Base-by-base conservation (phyloP, 2,329 filamentous ascomycete genomes). In the Dissoconium aciculare region DNA sequence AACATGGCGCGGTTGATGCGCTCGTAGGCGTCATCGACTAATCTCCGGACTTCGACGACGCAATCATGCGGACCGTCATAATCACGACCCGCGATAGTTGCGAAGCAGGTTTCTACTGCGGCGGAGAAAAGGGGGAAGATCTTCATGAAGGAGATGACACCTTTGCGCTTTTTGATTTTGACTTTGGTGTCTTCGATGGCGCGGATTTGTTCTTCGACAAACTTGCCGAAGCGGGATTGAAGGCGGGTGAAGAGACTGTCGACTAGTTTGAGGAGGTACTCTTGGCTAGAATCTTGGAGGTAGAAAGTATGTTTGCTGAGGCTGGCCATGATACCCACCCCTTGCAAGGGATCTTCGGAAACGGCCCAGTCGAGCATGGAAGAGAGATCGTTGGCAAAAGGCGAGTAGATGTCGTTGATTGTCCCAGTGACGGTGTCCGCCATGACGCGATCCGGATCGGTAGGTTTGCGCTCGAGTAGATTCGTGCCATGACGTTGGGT, bases 131-230 rank as follows among this genome's bases (percentile, higher is more conserved):
- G 64, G 0, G 87, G 89, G 63, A 95, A 95, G 24, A 87, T 78
- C 41, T 82, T 80, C 63, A 95, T 87, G 55, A 95, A 95, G 11
- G 77, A 76, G 46, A 95, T 94, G 34, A 98, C 82, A 8, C 89
- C 87, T 60, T 91, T 94, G 43, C 89, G 78, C 64, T 95, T 95
- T 64, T 93, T 94, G 58, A 94, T 84, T 63, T 94, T 94, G 54
- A 98, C 87, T 58, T 95, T 95, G 23, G 85, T 95, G 38, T 95
- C 89, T 57, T 95, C 89, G 40, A 95, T 93, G 4, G 84, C 85
- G 15, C 82, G 80, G 36, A 95, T 79, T 53, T 98, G 89, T 41
- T 93, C 83, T 43, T 95, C 87, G 5, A 95, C 74, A 46, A 95
- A 94, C 39, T 81, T 83, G 38, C 69, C 74, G 60, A 93, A 94